phyloP scores from a whole-genome alignment of 2,329 filamentous ascomycete genomes.

The Zopfia rhizophila region DNA sequence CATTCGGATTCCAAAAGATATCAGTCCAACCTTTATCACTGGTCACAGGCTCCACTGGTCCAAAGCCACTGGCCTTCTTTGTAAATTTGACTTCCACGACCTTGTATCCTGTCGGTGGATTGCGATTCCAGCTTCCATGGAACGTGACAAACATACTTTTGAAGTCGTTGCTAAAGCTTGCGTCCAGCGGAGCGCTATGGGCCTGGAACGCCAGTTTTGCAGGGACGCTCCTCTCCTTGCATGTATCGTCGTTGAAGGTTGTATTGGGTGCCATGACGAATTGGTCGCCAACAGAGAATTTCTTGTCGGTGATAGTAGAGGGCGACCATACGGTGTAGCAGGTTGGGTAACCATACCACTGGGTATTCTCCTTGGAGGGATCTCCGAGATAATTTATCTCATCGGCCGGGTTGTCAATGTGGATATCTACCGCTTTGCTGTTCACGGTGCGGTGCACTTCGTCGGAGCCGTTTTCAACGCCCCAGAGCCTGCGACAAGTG shows the following conservation, averaged over 20 bases:
- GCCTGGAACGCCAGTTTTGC: conserved; percentile 33
- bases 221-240: conserved; percentile 26
- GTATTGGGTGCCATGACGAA: conserved; percentile 43
- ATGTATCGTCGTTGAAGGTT: conserved; percentile 39
- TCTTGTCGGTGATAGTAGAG: conserved; percentile 31
- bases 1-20: conserved; percentile 36
- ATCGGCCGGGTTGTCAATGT: conserved; percentile 75
- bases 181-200: conserved; percentile 42
- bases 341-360: conserved; percentile 75
- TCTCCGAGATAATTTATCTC: conserved; percentile 76
- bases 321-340: conserved; percentile 71
- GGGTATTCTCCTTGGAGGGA: conserved; percentile 51
- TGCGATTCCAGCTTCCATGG: conserved; percentile 43
- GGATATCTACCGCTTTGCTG: conserved; percentile 64
- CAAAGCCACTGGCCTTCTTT: conserved; percentile 22
- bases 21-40: conserved; percentile 30
- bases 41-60: conserved; percentile 18
- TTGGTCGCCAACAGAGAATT: conserved; percentile 37
- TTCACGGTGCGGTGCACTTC: conserved; percentile 65
- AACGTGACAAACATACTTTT: conserved; percentile 39
- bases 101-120: conserved; percentile 34
- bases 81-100: conserved; percentile 36
- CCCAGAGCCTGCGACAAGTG: conserved; percentile 51
- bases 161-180: conserved; percentile 34
- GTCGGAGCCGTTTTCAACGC: conserved; percentile 76